These are phyloP conservation scores for Alternaria sp. DNA, from an alignment of 2,329 filamentous ascomycete genomes.

Conservation along the genomic window DNA sequence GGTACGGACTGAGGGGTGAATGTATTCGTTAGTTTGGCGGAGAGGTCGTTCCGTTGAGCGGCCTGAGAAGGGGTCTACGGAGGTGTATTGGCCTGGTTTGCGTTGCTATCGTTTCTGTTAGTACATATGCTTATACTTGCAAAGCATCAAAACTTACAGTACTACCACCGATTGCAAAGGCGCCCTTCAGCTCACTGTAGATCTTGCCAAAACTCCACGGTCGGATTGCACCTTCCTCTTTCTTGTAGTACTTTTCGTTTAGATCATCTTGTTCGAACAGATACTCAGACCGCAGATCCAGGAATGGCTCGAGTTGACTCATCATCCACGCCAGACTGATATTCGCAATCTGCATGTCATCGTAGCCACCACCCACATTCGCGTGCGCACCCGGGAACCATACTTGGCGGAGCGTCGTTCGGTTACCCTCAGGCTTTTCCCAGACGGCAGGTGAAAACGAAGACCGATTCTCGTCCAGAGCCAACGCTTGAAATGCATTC, in stretches of 20 bases:
- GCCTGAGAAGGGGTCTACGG: conserved; percentile 53
- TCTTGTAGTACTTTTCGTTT: conserved; percentile 54
- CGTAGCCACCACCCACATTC: conserved; percentile 59
- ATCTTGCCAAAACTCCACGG: conserved; percentile 58
- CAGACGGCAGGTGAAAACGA: conserved; percentile 61
- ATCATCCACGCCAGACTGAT: conserved; percentile 66
- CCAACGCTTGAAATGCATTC: conserved; percentile 63
- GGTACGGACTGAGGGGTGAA: conserved; percentile 57
- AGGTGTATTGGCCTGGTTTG: conserved; percentile 56
- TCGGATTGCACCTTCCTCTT: conserved; percentile 47
- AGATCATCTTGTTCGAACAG: conserved; percentile 55
- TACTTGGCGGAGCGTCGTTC: conserved; percentile 57
- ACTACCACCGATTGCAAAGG: conserved; percentile 56
- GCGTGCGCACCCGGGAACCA: conserved; percentile 64
- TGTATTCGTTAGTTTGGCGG: conserved; percentile 58
- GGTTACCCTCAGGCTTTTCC: conserved; percentile 55
- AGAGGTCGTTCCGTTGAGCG: conserved; percentile 52
- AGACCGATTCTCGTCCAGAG: conserved; percentile 59
- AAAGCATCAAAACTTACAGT: conserved; percentile 29
- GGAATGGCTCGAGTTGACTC: conserved; percentile 55
- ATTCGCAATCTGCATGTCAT: conserved; percentile 54
- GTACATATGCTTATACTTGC: not conserved
- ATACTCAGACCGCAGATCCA: conserved; percentile 57
- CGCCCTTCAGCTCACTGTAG: conserved; percentile 53
- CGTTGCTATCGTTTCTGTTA: conserved; percentile 39